Conservation (phyloP, 129 eudicot species). For the Gnaphalium uliginosum region DNA sequence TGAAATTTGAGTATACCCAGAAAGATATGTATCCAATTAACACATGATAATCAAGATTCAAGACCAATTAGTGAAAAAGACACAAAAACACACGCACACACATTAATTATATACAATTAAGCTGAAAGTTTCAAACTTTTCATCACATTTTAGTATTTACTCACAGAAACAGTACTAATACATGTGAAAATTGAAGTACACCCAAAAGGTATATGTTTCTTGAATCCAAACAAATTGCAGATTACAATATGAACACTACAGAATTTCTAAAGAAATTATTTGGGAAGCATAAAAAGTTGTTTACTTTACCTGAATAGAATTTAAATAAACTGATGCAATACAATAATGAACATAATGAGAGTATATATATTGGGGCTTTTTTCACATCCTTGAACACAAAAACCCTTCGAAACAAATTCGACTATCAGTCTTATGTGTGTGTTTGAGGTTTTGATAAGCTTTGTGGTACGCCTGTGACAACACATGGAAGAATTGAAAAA, state of each 20-base stretch:
- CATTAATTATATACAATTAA: background rate
- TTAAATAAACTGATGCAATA: background rate
- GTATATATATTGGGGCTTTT: background rate
- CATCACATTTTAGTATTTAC: background rate
- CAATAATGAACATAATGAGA: background rate
- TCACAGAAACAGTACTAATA: background rate
- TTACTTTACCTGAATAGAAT: background rate
- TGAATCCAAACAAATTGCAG: background rate
- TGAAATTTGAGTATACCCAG: background rate
- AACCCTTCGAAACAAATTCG: background rate
- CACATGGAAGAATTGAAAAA: background rate
- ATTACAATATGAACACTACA: background rate
- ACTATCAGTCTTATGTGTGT: background rate
- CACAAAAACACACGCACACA: background rate
- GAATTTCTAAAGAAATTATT: too few relatives aligned
- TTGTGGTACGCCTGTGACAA: background rate
- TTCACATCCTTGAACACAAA: background rate
- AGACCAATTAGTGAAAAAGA: background rate
- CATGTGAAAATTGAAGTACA: background rate
- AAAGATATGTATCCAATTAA: background rate
- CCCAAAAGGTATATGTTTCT: background rate
- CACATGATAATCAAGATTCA: constrained; percentile 5
- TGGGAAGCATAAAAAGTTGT: background rate
- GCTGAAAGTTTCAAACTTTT: constrained; percentile 1
- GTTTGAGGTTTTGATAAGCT: background rate